These are phyloP conservation scores for Fusarium foetens DNA, from an alignment of 2,329 filamentous ascomycete genomes.

Conservation along the genomic window DNA sequence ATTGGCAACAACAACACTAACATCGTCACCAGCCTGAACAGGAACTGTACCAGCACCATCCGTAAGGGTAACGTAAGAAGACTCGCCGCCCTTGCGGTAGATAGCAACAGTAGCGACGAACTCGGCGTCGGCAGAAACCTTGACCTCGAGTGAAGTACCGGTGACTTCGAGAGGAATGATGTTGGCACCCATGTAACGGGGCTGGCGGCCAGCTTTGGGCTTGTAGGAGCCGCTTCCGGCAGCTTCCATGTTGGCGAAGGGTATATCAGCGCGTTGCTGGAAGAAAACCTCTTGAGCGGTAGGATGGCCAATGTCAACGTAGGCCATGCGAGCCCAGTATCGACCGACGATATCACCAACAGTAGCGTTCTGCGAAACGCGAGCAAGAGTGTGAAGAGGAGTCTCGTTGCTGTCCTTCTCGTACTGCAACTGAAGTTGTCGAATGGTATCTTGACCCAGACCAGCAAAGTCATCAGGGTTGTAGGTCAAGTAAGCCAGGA, in stretches of 20 bases:
- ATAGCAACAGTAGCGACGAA: constrained; percentile 57
- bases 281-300: constrained; percentile 53
- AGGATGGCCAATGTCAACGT: constrained; percentile 60
- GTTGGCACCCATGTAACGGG: constrained; percentile 62
- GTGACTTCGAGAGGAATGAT: constrained; percentile 57
- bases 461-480: constrained; percentile 58
- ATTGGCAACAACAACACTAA: constrained; percentile 59
- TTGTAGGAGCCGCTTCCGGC: constrained; percentile 51
- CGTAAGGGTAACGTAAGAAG: constrained; percentile 51
- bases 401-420: constrained; percentile 59
- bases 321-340: constrained; percentile 65
- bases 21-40: constrained; percentile 55
- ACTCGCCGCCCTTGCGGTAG: constrained; percentile 39
- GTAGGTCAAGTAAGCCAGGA: constrained; percentile 59
- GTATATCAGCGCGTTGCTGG: constrained; percentile 48
- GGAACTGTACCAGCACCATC: constrained; percentile 49
- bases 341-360: constrained; percentile 56
- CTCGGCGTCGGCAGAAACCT: constrained; percentile 49
- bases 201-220: constrained; percentile 55
- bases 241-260: constrained; percentile 56
- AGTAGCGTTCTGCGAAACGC: constrained; percentile 48
- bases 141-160: constrained; percentile 45
- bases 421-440: constrained; percentile 57
- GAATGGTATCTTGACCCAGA: constrained; percentile 54
- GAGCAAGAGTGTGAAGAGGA: constrained; percentile 57